Evolutionary conservation across 2,329 filamentous ascomycete species (phyloP), one percentile per base, ranked within the genome.

Genomic region (Fusarium piperis): DNA sequence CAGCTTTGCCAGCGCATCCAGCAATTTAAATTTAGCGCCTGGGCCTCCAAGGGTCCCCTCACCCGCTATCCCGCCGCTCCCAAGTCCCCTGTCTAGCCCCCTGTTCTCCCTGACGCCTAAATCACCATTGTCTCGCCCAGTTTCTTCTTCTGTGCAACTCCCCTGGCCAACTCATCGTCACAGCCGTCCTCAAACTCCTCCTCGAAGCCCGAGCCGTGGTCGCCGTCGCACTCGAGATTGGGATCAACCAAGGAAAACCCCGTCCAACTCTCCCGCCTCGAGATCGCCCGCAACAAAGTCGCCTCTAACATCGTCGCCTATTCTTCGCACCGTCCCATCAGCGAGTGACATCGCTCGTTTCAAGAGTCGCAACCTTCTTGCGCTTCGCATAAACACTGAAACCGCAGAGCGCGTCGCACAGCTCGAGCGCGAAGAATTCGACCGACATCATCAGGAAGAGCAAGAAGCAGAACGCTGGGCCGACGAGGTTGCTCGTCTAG

Each of bases 401-500:
- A 62, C 66, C 38, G 63, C 73, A 7, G 67, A 71, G 48, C 67
- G 62, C 38, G 65, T 39, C 46, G 73, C 73, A 44, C 74, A 68
- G 46, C 65, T 65, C 28, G 73, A 77, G 51, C 67, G 73, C 46
- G 61, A 72, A 41, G 59, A 72, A 44, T 28, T 26, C 15, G 62
- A 66, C 12, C 60, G 56, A 39, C 65, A 65, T 33, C 59, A 44
- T 39, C 56, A 73, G 30, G 70, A 77, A 51, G 63, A 74, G 33
- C 59, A 66, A 28, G 71, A 77, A 65, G 75, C 73, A 41, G 76
- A 79, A 39, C 78, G 73, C 53, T 79, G 79, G 75, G 80, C 79
- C 16, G 78, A 81, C 69, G 82, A 83, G 68, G 79, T 82, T 52
- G 83, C 83, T 62, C 84, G 81, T 62, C 80, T 83, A 59, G 83